Evolutionary conservation across 305 asterid species (phyloP).

Genomic region (Solanum hybrid): DNA sequence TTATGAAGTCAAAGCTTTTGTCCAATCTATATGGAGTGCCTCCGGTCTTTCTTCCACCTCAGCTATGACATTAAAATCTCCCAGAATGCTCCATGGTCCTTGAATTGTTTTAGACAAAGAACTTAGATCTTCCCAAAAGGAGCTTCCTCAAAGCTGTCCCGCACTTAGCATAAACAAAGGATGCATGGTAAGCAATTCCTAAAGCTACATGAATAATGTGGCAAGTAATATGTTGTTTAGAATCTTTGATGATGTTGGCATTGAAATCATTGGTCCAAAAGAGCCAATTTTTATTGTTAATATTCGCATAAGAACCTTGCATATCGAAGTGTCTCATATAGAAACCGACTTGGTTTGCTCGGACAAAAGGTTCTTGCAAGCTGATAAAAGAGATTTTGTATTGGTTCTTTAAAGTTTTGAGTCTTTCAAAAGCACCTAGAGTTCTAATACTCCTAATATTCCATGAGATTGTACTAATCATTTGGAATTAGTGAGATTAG

Average conservation of each 20-base stretch:
- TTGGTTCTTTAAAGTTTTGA: neutral
- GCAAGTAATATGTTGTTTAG: neutral
- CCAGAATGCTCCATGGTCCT: neutral
- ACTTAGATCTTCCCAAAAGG: too few relatives aligned
- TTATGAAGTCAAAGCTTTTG: too few relatives aligned
- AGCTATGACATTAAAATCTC: too few relatives aligned
- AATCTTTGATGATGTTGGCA: neutral
- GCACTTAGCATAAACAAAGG: neutral
- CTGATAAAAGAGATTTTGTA: neutral
- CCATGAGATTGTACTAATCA: neutral
- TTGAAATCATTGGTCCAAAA: too few relatives aligned
- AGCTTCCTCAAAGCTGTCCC: neutral
- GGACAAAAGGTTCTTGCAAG: neutral
- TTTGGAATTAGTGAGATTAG: too few relatives aligned
- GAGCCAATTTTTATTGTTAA: too few relatives aligned
- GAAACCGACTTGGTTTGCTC: too few relatives aligned
- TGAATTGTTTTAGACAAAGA: too few relatives aligned
- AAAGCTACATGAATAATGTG: neutral
- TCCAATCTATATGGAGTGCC: neutral
- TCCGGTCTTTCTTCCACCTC: too few relatives aligned
- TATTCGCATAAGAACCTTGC: neutral
- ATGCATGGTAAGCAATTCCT: neutral
- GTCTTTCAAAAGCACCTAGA: neutral
- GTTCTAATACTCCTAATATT: neutral
- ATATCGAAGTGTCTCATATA: neutral